phyloP scores from a whole-genome alignment of 495 filamentous ascomycete genomes.

The Neurospora africana region DNA sequence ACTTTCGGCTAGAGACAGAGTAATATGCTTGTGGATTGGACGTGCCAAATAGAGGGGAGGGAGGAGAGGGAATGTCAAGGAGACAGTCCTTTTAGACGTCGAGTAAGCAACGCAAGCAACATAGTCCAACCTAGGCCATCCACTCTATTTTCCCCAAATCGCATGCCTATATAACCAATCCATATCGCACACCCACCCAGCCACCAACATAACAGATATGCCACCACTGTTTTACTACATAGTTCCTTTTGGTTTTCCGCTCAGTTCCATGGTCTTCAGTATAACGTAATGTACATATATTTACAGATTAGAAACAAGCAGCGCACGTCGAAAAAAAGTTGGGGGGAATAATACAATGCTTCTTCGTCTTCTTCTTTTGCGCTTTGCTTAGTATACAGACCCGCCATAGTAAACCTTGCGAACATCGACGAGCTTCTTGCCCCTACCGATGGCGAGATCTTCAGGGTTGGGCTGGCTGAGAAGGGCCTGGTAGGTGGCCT shows the following conservation, averaged over 20 bases:
- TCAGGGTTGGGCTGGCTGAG: constrained; percentile 76
- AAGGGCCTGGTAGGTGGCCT: constrained; percentile 76
- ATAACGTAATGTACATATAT: neutral
- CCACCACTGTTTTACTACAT: neutral
- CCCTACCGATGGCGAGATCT: constrained; percentile 72
- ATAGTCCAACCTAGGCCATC: neutral
- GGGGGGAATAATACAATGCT: neutral
- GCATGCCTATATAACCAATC: neutral
- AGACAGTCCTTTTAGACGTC: neutral
- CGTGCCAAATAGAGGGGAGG: neutral
- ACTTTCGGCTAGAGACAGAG: neutral
- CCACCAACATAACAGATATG: neutral
- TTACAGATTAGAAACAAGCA: neutral
- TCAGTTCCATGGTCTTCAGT: neutral
- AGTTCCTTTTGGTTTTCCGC: neutral
- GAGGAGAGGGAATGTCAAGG: neutral
- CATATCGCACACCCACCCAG: neutral
- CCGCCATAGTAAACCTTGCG: constrained; percentile 96
- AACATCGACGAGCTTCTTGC: constrained; percentile 91
- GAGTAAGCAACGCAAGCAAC: neutral
- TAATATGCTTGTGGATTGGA: neutral
- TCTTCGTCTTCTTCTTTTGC: neutral
- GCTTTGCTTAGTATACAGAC: constrained; percentile 37
- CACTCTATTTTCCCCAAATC: neutral
- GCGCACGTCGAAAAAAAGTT: neutral